These are phyloP conservation scores for Paramecium primaurelia DNA, from an alignment of 73 alveolate species.

Conservation along the genomic window DNA sequence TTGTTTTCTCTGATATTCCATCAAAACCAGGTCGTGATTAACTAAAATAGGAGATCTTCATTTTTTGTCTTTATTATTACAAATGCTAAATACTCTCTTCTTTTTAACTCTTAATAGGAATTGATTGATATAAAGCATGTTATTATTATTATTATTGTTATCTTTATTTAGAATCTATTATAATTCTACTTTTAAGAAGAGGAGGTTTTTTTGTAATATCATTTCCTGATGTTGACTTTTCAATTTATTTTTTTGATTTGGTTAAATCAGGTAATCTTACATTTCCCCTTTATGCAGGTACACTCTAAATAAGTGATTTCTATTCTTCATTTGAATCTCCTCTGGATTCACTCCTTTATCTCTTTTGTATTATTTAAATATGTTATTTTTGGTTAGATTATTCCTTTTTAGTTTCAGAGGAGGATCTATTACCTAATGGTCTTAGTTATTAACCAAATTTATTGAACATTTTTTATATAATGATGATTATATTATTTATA, in stretches of 20 bases:
- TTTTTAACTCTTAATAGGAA: neutral
- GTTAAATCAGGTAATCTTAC: neutral
- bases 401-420: neutral
- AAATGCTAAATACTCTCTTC: neutral
- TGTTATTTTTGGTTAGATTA: neutral
- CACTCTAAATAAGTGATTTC: neutral
- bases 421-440: neutral
- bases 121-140: neutral
- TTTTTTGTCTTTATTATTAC: neutral
- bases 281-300: neutral
- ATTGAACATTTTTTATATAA: neutral
- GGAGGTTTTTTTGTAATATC: neutral
- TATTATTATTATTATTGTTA: neutral
- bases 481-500: neutral
- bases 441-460: neutral
- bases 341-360: neutral
- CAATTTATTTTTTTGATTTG: neutral
- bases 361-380: neutral
- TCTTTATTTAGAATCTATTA: neutral
- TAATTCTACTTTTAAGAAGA: neutral
- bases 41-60: neutral
- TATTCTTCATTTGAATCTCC: neutral
- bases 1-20: neutral
- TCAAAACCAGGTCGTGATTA: slow-evolving; percentile 2
- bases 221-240: neutral